phyloP scores from a whole-genome alignment of 139 green algal genomes.

The Klebsormidium nitens region DNA sequence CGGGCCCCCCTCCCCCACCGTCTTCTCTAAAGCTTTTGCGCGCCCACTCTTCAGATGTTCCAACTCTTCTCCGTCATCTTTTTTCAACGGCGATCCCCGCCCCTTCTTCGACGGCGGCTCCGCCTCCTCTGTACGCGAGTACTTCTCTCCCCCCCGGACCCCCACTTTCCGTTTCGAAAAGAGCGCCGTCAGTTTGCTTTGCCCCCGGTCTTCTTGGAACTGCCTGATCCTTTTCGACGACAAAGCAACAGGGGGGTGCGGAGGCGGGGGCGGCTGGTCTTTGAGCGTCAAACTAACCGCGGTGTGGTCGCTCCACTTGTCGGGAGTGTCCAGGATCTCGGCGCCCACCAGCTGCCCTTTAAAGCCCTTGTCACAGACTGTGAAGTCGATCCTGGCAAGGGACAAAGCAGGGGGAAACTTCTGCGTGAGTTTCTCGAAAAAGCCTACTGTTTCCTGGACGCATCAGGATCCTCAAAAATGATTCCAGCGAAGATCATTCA shows the following conservation, averaged over 20 bases:
- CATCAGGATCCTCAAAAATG: conserved; percentile 2
- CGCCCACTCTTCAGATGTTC: no score
- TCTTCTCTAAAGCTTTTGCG: no score
- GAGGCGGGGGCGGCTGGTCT: conserved; percentile 4
- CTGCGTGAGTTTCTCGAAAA: neutral
- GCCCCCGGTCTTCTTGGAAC: conserved; percentile 21
- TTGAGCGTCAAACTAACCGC: conserved; percentile 10
- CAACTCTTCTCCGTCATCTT: no score
- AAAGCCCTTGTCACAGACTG: conserved; percentile 20
- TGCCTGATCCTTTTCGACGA: conserved; percentile 7
- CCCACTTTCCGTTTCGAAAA: no score
- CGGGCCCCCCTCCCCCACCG: no score
- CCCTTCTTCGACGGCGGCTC: no score
- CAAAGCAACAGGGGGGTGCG: neutral
- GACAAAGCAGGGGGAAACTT: conserved; percentile 2
- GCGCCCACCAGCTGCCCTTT: conserved; percentile 6
- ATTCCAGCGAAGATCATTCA: neutral
- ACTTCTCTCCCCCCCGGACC: no score
- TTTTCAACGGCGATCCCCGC: no score
- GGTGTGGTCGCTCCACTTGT: conserved; percentile 38
- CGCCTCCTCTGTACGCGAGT: no score
- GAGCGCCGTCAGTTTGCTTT: conserved; percentile 21
- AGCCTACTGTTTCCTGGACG: neutral
- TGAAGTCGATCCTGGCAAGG: conserved; percentile 22
- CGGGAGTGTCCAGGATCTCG: conserved; percentile 13